phyloP scores from a whole-genome alignment of 441 rosid genomes.

The Pelargonium australe region DNA sequence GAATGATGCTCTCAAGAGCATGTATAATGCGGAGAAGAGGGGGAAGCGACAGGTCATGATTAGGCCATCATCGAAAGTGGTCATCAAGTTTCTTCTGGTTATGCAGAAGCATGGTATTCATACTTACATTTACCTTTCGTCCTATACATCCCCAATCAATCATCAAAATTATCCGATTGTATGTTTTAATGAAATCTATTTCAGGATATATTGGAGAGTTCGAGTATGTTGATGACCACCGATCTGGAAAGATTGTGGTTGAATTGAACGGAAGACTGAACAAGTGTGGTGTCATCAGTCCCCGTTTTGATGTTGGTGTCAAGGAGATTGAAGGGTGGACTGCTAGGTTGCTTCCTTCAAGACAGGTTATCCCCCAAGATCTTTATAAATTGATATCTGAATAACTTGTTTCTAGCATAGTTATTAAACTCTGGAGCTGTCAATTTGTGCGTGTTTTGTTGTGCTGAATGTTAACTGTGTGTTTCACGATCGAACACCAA shows the following conservation, averaged over 20 bases:
- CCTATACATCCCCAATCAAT: neutral
- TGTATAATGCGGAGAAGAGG: conserved; percentile 58
- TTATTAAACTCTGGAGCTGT: neutral
- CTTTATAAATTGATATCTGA: neutral
- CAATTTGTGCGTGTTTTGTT: too few relatives aligned
- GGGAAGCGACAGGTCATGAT: conserved; percentile 69
- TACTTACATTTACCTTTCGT: neutral
- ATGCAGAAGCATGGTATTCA: conserved; percentile 61
- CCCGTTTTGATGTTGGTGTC: conserved; percentile 61
- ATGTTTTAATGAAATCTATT: conserved; percentile 3
- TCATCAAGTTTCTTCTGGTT: conserved; percentile 55
- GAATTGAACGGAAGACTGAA: conserved; percentile 58
- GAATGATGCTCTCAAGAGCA: conserved; percentile 65
- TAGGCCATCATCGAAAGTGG: conserved; percentile 56
- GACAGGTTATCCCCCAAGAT: conserved; percentile 33
- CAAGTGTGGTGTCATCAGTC: conserved; percentile 56
- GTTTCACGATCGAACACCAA: too few relatives aligned
- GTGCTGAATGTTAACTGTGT: too few relatives aligned
- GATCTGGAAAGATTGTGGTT: conserved; percentile 58
- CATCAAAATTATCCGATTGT: neutral
- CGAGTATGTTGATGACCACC: conserved; percentile 60
- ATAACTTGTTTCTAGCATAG: neutral
- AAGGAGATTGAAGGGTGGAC: conserved; percentile 65
- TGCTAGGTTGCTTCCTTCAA: conserved; percentile 56
- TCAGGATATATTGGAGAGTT: conserved; percentile 64